Evolutionary conservation across 495 filamentous ascomycete genomes (phyloP).

Genomic region (Penicillium maclennaniae): DNA sequence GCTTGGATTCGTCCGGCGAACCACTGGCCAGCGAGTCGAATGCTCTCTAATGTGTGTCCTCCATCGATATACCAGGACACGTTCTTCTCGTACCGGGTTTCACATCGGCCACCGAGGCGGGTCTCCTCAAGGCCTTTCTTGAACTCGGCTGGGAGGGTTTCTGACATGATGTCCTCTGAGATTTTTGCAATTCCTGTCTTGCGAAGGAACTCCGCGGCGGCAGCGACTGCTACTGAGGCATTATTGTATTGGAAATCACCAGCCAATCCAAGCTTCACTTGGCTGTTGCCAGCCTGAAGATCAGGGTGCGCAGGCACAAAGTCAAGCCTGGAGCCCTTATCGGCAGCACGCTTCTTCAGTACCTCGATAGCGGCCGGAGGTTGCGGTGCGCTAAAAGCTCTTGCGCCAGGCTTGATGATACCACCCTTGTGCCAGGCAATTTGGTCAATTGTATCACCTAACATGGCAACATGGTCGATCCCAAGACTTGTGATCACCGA

Average conservation of each 20-base stretch:
- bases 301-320: slow-evolving; percentile 62
- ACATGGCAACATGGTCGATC: slow-evolving; percentile 79
- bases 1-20: slow-evolving; percentile 57
- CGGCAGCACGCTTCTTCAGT: slow-evolving; percentile 63
- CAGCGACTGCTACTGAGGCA: slow-evolving; percentile 73
- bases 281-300: slow-evolving; percentile 39
- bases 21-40: slow-evolving; percentile 75
- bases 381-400: slow-evolving; percentile 75
- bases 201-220: slow-evolving; percentile 60
- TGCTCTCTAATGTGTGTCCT: slow-evolving; percentile 86
- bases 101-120: slow-evolving; percentile 77
- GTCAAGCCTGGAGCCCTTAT: slow-evolving; percentile 57
- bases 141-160: slow-evolving; percentile 61
- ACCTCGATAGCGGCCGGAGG: slow-evolving; percentile 61
- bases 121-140: slow-evolving; percentile 70
- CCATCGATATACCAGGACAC: slow-evolving; percentile 88
- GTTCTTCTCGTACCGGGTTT: slow-evolving; percentile 63
- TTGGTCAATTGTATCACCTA: slow-evolving; percentile 80
- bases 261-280: slow-evolving; percentile 68
- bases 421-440: slow-evolving; percentile 98
- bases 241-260: slow-evolving; percentile 84
- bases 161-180: slow-evolving; percentile 44
- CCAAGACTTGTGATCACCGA: slow-evolving; percentile 79
- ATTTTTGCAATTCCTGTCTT: slow-evolving; percentile 41
- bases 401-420: slow-evolving; percentile 71